Evolutionary conservation across 352 stramenopile species (phyloP).

Genomic region (Thraustochytrium striatum): DNA sequence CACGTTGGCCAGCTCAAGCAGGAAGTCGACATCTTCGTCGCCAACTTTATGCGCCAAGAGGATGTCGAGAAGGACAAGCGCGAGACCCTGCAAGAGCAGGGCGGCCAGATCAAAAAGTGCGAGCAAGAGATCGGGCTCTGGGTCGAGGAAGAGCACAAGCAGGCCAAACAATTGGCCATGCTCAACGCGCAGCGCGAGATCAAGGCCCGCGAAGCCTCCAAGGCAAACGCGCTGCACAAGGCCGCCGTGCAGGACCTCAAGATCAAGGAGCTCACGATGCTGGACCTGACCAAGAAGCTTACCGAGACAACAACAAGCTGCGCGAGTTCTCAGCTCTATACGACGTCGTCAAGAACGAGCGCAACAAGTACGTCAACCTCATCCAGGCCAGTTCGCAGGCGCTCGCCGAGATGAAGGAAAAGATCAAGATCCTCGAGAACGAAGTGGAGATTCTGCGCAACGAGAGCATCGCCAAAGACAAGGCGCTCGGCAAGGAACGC

Average conservation of each 20-base stretch:
- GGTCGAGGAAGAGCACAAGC: constrained; percentile 74
- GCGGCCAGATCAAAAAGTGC: constrained; percentile 64
- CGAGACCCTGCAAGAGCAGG: constrained; percentile 64
- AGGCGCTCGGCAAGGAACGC: constrained; percentile 80
- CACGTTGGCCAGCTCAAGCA: constrained; percentile 75
- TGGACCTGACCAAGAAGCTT: constrained; percentile 87
- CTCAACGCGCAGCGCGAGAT: constrained; percentile 81
- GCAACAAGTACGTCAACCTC: constrained; percentile 91
- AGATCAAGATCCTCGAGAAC: constrained; percentile 90
- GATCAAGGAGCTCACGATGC: constrained; percentile 85
- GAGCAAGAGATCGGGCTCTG: constrained; percentile 78
- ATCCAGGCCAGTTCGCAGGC: constrained; percentile 82
- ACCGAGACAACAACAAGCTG: constrained; percentile 85
- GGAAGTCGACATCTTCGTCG: constrained; percentile 81
- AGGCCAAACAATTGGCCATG: constrained; percentile 77
- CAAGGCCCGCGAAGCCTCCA: constrained; percentile 74
- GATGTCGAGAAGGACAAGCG: constrained; percentile 69
- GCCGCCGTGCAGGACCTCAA: constrained; percentile 80
- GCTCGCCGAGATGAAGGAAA: constrained; percentile 90
- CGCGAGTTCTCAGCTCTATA: constrained; percentile 87
- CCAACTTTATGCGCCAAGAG: constrained; percentile 76
- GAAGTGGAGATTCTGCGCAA: constrained; percentile 88
- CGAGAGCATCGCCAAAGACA: constrained; percentile 83
- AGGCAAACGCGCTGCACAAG: constrained; percentile 69
- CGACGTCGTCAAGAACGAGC: constrained; percentile 89